phyloP scores from a whole-genome alignment of 2,329 filamentous ascomycete genomes.

The Trichoderma oligosporum region DNA sequence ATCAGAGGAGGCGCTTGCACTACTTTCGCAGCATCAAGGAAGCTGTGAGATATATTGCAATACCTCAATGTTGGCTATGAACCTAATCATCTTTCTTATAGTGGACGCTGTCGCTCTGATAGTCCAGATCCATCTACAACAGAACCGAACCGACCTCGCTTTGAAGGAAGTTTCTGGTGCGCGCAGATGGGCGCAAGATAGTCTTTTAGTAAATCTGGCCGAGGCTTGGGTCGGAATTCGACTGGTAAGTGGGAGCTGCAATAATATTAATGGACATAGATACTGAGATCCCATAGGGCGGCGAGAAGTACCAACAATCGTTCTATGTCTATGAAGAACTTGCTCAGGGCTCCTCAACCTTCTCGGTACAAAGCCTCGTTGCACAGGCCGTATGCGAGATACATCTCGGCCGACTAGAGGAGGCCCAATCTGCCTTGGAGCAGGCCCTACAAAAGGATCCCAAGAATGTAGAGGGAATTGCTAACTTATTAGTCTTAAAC shows the following conservation, averaged over 20 bases:
- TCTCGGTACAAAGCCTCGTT: constrained; percentile 71
- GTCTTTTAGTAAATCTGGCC: constrained; percentile 84
- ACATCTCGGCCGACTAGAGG: constrained; percentile 81
- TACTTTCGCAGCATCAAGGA: constrained; percentile 80
- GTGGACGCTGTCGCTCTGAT: constrained; percentile 79
- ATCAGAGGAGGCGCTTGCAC: constrained; percentile 76
- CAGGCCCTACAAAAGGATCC: constrained; percentile 74
- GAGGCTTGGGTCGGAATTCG: constrained; percentile 93
- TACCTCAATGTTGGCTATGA: neutral
- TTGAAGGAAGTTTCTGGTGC: constrained; percentile 83
- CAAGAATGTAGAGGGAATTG: constrained; percentile 68
- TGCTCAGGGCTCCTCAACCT: constrained; percentile 78
- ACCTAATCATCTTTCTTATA: constrained; percentile 29
- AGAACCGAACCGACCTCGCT: constrained; percentile 88
- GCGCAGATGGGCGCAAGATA: constrained; percentile 92
- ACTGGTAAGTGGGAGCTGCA: constrained; percentile 53
- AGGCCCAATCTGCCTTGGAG: constrained; percentile 82
- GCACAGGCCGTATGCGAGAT: constrained; percentile 89
- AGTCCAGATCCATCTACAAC: constrained; percentile 85
- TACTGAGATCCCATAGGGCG: constrained; percentile 58
- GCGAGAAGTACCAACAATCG: constrained; percentile 91
- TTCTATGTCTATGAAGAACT: constrained; percentile 98
- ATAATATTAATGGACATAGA: neutral
- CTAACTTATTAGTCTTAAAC: constrained; percentile 77
- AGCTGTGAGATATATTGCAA: constrained; percentile 57